phyloP scores from a whole-genome alignment of 2,329 filamentous ascomycete genomes.

The Fusarium praegraminearum region DNA sequence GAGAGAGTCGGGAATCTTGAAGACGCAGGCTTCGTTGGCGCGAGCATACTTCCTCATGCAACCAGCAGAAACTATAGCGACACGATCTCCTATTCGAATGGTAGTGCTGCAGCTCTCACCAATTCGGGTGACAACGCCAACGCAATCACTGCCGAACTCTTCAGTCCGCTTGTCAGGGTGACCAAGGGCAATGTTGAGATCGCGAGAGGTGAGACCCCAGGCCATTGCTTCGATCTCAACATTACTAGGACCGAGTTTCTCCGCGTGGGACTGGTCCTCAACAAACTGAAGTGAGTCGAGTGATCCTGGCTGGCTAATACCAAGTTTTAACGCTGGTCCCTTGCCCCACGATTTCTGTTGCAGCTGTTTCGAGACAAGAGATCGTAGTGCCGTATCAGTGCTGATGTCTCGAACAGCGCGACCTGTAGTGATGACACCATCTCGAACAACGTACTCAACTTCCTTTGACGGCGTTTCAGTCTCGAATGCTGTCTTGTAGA shows the following conservation, averaged over 20 bases:
- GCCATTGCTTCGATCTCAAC: background rate
- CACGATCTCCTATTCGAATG: background rate
- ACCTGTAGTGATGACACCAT: background rate
- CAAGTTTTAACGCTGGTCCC: background rate
- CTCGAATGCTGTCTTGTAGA: background rate
- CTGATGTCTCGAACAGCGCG: background rate
- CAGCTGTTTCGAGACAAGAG: background rate
- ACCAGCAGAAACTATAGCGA: background rate
- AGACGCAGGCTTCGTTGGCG: background rate
- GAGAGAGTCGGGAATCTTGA: background rate
- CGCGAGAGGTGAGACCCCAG: background rate
- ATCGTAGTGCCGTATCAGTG: background rate
- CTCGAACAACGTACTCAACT: background rate
- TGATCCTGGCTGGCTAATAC: background rate
- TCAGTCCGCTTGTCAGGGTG: background rate
- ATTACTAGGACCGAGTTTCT: background rate
- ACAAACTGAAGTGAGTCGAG: background rate
- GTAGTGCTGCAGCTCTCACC: fast-evolving
- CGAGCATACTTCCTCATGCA: background rate
- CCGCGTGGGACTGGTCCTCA: fast-evolving
- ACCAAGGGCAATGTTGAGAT: background rate
- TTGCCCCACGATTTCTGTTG: background rate
- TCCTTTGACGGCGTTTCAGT: background rate
- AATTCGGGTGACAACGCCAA: background rate
- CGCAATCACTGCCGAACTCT: background rate